phyloP scores from a whole-genome alignment of 768 basidiomycete genomes.

The Rickenella mellea region DNA sequence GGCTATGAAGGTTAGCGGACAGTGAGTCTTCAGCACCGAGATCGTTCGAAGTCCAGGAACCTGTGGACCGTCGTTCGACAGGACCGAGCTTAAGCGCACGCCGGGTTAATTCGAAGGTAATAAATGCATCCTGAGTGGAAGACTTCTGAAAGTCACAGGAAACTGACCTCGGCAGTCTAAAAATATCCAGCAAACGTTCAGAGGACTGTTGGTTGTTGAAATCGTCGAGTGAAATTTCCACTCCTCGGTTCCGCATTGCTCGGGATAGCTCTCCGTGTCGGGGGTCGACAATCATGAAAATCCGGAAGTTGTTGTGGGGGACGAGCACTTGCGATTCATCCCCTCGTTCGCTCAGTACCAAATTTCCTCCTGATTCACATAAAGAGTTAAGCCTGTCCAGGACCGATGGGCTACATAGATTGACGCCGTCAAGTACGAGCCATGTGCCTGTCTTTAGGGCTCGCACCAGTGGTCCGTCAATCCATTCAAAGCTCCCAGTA shows the following conservation, averaged over 20 bases:
- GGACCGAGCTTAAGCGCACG: too few species aligned
- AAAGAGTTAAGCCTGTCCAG: slow-evolving; percentile 94
- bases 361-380: slow-evolving; percentile 75
- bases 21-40: too few species aligned
- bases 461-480: slow-evolving; percentile 82
- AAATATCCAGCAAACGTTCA: too few species aligned
- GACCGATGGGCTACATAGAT: slow-evolving; percentile 90
- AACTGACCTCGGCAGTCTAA: too few species aligned
- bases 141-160: too few species aligned
- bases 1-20: too few species aligned
- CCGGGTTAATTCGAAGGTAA: too few species aligned
- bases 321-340: slow-evolving; percentile 59
- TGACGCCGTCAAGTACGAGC: slow-evolving; percentile 87
- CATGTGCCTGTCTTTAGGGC: slow-evolving; percentile 86
- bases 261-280: slow-evolving; percentile 89
- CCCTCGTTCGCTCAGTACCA: slow-evolving; percentile 88
- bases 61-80: too few species aligned
- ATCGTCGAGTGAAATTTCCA: too few species aligned
- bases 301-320: slow-evolving; percentile 83
- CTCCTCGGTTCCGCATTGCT: slow-evolving; percentile 96
- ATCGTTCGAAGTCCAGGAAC: too few species aligned
- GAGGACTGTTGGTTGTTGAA: too few species aligned
- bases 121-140: too few species aligned
- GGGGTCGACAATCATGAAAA: slow-evolving; percentile 92
- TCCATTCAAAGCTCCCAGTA: slow-evolving; percentile 77